Evolutionary conservation across 208 protist species (phyloP), one percentile per base, ranked within the genome.

Genomic region (Blechomonas ayalai): DNA sequence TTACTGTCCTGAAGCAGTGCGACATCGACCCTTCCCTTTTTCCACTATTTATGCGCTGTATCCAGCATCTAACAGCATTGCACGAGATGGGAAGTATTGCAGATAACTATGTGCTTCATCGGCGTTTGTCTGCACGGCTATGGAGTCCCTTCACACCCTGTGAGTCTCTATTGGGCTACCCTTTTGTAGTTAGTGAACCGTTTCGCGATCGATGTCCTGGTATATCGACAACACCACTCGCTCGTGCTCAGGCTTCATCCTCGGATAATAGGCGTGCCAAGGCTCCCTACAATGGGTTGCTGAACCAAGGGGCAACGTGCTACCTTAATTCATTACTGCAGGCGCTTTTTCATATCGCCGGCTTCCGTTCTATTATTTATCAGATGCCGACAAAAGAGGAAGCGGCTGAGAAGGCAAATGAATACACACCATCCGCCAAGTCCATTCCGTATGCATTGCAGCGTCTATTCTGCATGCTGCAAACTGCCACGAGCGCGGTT

Each of bases 301-400:
- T 85, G 15, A 96, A 96, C 57, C 84, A 96, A 61, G 90, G 90
- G 9, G 82, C 90, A 13, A 96, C 90, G 31, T 96, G 90, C 49
- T 96, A 94, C 57, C 55, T 95, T 37, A 95, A 95, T 59, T 95
- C 88, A 27, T 67, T 96, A 24, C 67, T 96, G 20, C 89, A 96
- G 50, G 50, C 82, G 15, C 67, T 96, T 7, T 96, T 92, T 56
- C 90, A 96, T 42, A 77, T 95, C 8, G 80, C 76, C 4, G 68
- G 65, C 13, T 95, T 96, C 56, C 69, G 90, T 10, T 62, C 68
- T 7, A 79, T 73, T 25, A 90, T 95, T 51, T 96, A 92, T 46
- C 62, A 76, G 36, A 92, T 96, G 75, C 86, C 90, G n/a, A 90
- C 82, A 12, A 66, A 75, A 35, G 82, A 92, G 3, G 82, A 91